Evolutionary conservation across 116 monocot genomes (phyloP).

Genomic region (Zostera marina): DNA sequence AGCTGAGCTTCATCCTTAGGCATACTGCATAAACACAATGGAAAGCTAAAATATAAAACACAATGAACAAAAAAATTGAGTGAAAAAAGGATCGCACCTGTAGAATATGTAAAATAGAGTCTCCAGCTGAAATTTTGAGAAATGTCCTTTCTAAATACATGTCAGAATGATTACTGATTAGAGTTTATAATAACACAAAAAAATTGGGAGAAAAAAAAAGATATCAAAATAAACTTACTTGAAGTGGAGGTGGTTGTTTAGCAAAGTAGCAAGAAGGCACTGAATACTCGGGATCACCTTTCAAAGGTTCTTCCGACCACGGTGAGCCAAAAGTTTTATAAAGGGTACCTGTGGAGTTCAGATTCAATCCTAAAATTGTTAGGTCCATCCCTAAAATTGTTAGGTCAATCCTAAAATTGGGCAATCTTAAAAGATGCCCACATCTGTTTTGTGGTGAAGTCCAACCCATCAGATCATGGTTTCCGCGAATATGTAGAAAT

Average conservation of each 20-base stretch:
- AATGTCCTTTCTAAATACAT: constrained; percentile 55
- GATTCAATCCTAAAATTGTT: constrained; percentile 81
- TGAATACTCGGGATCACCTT: constrained; percentile 66
- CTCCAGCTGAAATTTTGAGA: constrained; percentile 50
- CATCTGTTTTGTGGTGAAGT: no score
- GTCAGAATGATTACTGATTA: constrained; percentile 4
- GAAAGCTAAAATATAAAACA: not conserved
- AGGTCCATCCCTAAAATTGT: constrained; percentile 90
- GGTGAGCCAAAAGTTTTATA: constrained; percentile 89
- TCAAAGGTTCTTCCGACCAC: constrained; percentile 73
- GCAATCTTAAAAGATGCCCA: no score
- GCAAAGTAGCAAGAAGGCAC: constrained; percentile 75
- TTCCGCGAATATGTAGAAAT: no score
- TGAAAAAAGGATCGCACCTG: constrained; percentile 32
- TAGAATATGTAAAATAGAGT: constrained; percentile 93
- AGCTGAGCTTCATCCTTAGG: constrained; percentile 93
- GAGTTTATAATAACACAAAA: not conserved
- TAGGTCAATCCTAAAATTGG: no score
- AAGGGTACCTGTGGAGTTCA: constrained; percentile 63
- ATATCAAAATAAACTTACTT: constrained; percentile 25
- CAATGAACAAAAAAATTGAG: not conserved
- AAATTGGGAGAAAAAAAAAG: not conserved
- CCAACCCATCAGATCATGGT: no score
- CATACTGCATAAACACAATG: constrained; percentile 52
- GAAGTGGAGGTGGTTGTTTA: constrained; percentile 48